These are phyloP conservation scores for Wickerhamomyces bisporus DNA, from an alignment of 805 yeast genomes.

Conservation along the genomic window DNA sequence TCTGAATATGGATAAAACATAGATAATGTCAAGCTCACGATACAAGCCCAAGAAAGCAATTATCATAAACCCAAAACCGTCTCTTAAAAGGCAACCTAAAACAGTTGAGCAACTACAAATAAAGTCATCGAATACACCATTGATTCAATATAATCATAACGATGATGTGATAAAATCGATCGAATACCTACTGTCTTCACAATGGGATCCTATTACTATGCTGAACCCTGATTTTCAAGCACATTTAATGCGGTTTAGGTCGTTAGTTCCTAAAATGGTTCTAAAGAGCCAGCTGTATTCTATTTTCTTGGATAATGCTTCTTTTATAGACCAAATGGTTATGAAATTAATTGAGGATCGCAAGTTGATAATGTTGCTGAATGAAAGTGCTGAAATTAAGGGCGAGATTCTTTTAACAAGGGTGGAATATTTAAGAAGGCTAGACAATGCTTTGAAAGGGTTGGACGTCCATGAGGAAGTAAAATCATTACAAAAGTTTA, in stretches of 20 bases:
- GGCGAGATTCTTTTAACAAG: constrained; percentile 31
- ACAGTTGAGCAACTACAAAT: not conserved
- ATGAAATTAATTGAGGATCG: constrained; percentile 35
- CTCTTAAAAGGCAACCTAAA: not conserved
- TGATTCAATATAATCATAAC: not conserved
- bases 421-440: constrained; percentile 13
- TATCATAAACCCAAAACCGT: not conserved
- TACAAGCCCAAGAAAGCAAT: not conserved
- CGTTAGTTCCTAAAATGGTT: constrained; percentile 10
- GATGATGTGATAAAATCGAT: constrained; percentile 2
- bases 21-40: no score
- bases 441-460: constrained; percentile 2
- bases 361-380: constrained; percentile 25
- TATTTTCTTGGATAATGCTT: constrained; percentile 39
- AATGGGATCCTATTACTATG: constrained; percentile 14
- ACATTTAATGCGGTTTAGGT: constrained; percentile 15
- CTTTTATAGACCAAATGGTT: constrained; percentile 44
- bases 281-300: constrained; percentile 40
- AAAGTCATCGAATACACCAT: not conserved
- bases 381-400: constrained; percentile 33
- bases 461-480: not conserved
- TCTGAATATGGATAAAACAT: not conserved
- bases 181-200: constrained; percentile 5
- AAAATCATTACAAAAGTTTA: constrained; percentile 3
- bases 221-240: constrained; percentile 13